These are phyloP conservation scores for Saccharata proteae DNA, from an alignment of 2,329 filamentous ascomycete species.

Conservation along the genomic window DNA sequence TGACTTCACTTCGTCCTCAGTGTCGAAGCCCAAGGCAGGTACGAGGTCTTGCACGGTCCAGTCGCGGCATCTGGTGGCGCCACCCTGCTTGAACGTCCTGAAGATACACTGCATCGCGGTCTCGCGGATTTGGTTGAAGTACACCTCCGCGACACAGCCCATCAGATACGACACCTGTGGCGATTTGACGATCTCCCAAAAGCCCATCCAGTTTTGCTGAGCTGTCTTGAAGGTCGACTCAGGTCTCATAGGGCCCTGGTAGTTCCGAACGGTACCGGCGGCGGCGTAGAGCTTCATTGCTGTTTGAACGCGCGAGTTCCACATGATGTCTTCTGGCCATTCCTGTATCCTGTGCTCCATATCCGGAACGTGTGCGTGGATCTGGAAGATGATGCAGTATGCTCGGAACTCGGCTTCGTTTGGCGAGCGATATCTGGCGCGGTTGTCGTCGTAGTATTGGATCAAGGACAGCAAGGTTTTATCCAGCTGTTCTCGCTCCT, in stretches of 20 bases:
- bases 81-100: slow-evolving; percentile 42
- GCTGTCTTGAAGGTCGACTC: no score
- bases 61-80: slow-evolving; percentile 38
- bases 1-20: slow-evolving; percentile 38
- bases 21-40: slow-evolving; percentile 43
- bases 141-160: slow-evolving; percentile 52
- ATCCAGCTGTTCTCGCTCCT: slow-evolving; percentile 53
- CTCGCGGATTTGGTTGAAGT: slow-evolving; percentile 47
- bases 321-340: slow-evolving; percentile 39
- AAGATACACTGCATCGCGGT: slow-evolving; percentile 43
- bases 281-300: slow-evolving; percentile 46
- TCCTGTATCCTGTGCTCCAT: slow-evolving; percentile 46
- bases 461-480: slow-evolving; percentile 49
- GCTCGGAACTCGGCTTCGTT: slow-evolving; percentile 54
- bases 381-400: slow-evolving; percentile 45
- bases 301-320: slow-evolving; percentile 40
- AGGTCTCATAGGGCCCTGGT: slow-evolving; percentile 41
- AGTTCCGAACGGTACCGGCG: slow-evolving; percentile 40
- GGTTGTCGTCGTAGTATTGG: slow-evolving; percentile 47
- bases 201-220: slow-evolving; percentile 45
- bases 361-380: slow-evolving; percentile 37
- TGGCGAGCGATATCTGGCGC: slow-evolving; percentile 33
- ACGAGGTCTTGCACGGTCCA: slow-evolving; percentile 44
- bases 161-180: slow-evolving; percentile 47
- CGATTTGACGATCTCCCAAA: slow-evolving; percentile 46